Evolutionary conservation across 495 filamentous ascomycete genomes (phyloP).

Genomic region (Aspergillus cristatus): DNA sequence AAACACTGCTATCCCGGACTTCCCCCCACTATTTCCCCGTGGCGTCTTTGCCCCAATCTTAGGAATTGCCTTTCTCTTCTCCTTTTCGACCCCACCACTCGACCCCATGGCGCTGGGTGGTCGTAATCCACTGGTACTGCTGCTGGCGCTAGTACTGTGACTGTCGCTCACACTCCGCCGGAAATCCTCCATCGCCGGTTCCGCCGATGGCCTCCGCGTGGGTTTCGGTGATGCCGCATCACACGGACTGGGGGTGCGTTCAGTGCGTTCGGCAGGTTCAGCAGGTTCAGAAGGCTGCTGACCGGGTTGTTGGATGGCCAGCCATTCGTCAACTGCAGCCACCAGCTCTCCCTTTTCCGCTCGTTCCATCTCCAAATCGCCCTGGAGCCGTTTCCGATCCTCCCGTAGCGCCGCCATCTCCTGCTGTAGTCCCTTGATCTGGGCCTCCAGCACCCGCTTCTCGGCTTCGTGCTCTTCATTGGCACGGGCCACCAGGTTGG

Average conservation of each 20-base stretch:
- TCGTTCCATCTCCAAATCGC: constrained; percentile 62
- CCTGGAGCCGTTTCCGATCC: constrained; percentile 54
- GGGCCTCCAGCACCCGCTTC: constrained; percentile 45
- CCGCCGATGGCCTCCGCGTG: constrained; percentile 1
- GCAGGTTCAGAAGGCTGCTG: not conserved
- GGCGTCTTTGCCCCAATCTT: constrained; percentile 15
- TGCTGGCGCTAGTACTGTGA: constrained; percentile 18
- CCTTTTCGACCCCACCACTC: too few species aligned
- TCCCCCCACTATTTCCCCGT: constrained; percentile 29
- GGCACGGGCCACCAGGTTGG: constrained; percentile 25
- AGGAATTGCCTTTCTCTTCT: constrained; percentile 24
- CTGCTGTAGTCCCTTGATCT: constrained; percentile 59
- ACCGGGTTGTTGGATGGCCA: constrained; percentile 38
- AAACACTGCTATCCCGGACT: constrained; percentile 35
- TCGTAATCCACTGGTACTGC: constrained; percentile 25
- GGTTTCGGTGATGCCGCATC: too few species aligned
- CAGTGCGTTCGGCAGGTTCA: constrained; percentile 3
- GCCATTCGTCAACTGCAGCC: constrained; percentile 88
- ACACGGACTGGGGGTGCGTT: not conserved
- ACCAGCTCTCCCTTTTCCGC: constrained; percentile 92
- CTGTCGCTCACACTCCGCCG: constrained; percentile 4
- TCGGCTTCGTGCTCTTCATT: constrained; percentile 46
- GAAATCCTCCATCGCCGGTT: constrained; percentile 2
- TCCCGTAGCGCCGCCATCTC: constrained; percentile 56
- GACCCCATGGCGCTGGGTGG: constrained; percentile 25